Base-by-base conservation (phyloP, 139 green algal species). In the Raphidocelis subcapitata region DNA sequence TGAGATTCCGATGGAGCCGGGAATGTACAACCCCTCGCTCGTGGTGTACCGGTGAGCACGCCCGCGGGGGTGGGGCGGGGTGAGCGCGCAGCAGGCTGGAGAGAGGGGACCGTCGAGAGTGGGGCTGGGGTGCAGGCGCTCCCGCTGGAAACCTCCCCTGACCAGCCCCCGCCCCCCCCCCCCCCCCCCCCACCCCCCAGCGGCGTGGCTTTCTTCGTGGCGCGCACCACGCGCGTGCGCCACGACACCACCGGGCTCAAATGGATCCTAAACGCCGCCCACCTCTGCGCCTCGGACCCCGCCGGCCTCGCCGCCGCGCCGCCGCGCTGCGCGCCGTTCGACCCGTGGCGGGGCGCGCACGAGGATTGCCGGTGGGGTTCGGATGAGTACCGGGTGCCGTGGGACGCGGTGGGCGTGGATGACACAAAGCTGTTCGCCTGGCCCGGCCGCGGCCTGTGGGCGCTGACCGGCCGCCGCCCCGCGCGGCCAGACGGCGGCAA, bases 371-470 rank as follows among this genome's bases (percentile, higher is more conserved):
- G 62, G 29, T 78, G 72, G 72, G 72, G 51, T 0, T 66, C 62
- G 2, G 44, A 24, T 3, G 16, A 44, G 10, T 76, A 51, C 44
- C 46, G 49, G 23, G 69, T 76, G 21, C 62, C 72, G 10, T 72
- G 62, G 72, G 72, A 78, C 28, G 62, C 62, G n/a, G 36, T 24
- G 49, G 72, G 72, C 33, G 72, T 78, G 8, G 72, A 78, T 12
- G 72, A 78, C 62, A 78, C 62, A 16, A 78, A 78, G 32, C 51
- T 72, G 26, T 78, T 78, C 18, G n/a, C 15, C 2, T 78, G 72
- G 72, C 72, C 72, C 3, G 62, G 72, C 23, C 46, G 72, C 26
- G 72, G 72, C 3, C 24, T 78, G 36, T 78, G 72, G 72, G 72
- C 62, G 4, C 33, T 78, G 15, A 78, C 72, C 33, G 72, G 72